Evolutionary conservation across 371 early-diverging fungal genomes (phyloP).

Genomic region (Coemansia sp.): DNA sequence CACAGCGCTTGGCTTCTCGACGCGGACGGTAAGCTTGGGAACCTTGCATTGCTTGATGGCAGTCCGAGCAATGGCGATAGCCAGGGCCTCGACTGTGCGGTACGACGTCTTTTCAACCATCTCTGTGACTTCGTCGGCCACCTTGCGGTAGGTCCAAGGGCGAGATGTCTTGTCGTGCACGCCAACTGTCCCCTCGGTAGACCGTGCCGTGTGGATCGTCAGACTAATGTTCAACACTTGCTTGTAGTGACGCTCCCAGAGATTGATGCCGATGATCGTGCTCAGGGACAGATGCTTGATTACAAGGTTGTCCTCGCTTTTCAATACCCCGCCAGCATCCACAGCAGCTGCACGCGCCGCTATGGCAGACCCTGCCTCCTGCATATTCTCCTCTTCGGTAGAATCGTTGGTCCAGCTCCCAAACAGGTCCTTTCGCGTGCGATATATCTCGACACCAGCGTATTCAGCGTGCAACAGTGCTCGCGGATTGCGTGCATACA

Average conservation of each 20-base stretch:
- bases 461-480: conserved; percentile 88
- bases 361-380: conserved; percentile 4
- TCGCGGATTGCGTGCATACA: conserved; percentile 82
- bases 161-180: conserved; percentile 58
- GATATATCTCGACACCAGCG: conserved; percentile 83
- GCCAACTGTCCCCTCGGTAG: conserved; percentile 36
- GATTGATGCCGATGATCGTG: conserved; percentile 91
- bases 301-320: conserved; percentile 61
- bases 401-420: conserved; percentile 29
- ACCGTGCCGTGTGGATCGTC: conserved; percentile 56
- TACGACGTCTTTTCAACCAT: conserved; percentile 73
- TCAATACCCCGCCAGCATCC: conserved; percentile 18
- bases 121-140: conserved; percentile 74
- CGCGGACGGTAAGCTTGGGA: conserved; percentile 77
- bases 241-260: conserved; percentile 93
- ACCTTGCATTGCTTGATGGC: conserved; percentile 79
- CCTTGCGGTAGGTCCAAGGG: conserved; percentile 77
- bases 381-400: conserved; percentile 15
- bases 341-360: conserved; percentile 32
- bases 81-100: conserved; percentile 83
- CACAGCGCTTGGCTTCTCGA: conserved; percentile 91
- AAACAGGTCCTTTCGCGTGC: conserved; percentile 59
- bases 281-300: conserved; percentile 76
- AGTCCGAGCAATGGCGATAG: conserved; percentile 67
- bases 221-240: conserved; percentile 85